Base-by-base conservation (phyloP, 805 yeast genomes). In the Suhomyces sp. region DNA sequence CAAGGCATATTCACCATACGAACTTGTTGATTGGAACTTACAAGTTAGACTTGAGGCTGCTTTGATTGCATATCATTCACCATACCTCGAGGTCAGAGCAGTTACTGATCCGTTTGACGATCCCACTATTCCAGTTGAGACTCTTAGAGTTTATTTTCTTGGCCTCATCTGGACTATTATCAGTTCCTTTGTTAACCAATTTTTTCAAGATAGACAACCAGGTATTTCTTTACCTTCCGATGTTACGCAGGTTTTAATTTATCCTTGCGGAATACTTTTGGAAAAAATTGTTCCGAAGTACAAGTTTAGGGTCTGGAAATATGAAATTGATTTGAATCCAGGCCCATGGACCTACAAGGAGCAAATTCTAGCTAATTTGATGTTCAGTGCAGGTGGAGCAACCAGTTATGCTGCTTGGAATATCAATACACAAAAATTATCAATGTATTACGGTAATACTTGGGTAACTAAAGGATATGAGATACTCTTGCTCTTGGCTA, bases 21-120 rank as follows among this genome's bases (percentile, higher is more conserved):
- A 23, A 21, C 21, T 33, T 5, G 33, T 29, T 11, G 49, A 46
- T 29, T 48, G 51, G 51, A 43, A 39, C 4, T 43, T 46, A 39
- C 53, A 48, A 25, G 37, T 36, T 6, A 44, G 35, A 28, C 33
- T 46, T 14, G 53, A 50, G 31, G 54, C 53, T 3, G 51, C 46
- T 10, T 32, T 50, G 25, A 40, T 50, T 25, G 44, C 39, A 14
- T 48, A 48, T 40, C 48, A 50, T 41, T 61, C 68, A 2, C 63
- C 64, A 3, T 57, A 57, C 38, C 56, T 58, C 3, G 60, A 58
- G 38, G 64, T 58, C 6, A 46, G 64, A 42, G 39, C 65, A 6
- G 60, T 56, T 18, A 53, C 70, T 18, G 50, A 47, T 24, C 51
- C 51, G 3, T 47, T 35, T 13, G 53, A 48, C 13, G 51, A 48